phyloP scores from a whole-genome alignment of 495 filamentous ascomycete species.

The Tuber calosporum region DNA sequence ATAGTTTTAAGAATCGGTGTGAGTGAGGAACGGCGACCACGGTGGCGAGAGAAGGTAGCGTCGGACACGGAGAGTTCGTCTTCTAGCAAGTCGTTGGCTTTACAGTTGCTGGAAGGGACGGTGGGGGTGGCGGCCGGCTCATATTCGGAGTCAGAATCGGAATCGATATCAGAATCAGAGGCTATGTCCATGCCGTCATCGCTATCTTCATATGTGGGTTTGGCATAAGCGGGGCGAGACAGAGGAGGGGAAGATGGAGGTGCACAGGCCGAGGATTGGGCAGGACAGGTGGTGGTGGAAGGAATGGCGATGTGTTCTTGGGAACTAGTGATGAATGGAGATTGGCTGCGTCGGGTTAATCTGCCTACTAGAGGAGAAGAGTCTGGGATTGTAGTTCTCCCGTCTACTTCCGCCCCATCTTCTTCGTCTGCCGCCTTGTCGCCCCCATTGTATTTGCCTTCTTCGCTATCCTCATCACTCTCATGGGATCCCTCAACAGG shows the following conservation, averaged over 20 bases:
- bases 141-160: not conserved
- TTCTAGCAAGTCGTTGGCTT: not conserved
- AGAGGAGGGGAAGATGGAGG: not conserved
- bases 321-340: not conserved
- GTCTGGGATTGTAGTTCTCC: not conserved
- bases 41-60: not conserved
- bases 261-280: not conserved
- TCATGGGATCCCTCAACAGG: not conserved
- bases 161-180: not conserved
- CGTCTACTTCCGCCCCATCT: conserved; percentile 2
- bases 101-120: not conserved
- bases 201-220: not conserved
- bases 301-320: not conserved
- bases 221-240: not conserved
- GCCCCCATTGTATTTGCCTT: not conserved
- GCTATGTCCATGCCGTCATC: not conserved
- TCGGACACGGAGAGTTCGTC: conserved; percentile 7
- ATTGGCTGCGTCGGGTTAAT: not conserved
- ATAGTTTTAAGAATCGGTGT: not conserved
- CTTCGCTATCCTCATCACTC: conserved; percentile 3
- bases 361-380: not conserved
- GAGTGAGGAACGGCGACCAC: not conserved
- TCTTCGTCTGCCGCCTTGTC: not conserved
- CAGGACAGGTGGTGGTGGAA: not conserved
- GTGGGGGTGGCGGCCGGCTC: not conserved